phyloP scores from a whole-genome alignment of 2,329 filamentous ascomycete species.

The Penicillium digitatum region DNA sequence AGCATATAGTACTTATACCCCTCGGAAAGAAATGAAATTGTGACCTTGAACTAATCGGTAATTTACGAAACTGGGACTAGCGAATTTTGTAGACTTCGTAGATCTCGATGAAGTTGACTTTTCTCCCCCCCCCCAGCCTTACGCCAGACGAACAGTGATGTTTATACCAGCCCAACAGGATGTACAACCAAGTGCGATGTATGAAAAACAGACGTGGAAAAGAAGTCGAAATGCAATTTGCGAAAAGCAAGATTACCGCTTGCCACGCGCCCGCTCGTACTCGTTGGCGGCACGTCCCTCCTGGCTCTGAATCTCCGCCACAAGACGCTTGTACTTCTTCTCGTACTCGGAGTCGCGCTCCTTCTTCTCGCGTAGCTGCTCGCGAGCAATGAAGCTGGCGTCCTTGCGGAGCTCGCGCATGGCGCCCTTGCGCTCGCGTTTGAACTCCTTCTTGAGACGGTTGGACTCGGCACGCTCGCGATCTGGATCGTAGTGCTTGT shows the following conservation, averaged over 20 bases:
- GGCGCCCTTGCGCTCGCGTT: constrained; percentile 91
- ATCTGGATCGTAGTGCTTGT: constrained; percentile 96
- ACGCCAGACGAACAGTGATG: constrained; percentile 16
- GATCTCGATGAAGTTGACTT: constrained; percentile 16
- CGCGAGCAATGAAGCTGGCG: constrained; percentile 84
- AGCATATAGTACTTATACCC: neutral
- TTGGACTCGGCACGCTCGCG: constrained; percentile 79
- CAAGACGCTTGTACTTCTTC: constrained; percentile 86
- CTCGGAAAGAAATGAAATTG: neutral
- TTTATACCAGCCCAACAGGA: constrained; percentile 19
- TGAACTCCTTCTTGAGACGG: constrained; percentile 85
- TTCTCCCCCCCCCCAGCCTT: constrained; percentile 22
- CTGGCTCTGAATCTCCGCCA: constrained; percentile 93
- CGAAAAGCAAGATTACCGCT: constrained; percentile 40
- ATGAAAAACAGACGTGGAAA: constrained; percentile 12
- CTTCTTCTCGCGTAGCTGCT: constrained; percentile 89
- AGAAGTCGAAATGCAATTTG: constrained; percentile 3
- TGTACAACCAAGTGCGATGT: constrained; percentile 8
- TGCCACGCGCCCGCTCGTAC: constrained; percentile 81
- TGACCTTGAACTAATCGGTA: neutral
- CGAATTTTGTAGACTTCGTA: neutral
- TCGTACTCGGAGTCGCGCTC: constrained; percentile 90
- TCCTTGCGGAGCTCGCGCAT: constrained; percentile 94
- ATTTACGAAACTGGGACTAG: neutral
- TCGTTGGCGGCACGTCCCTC: constrained; percentile 81